phyloP scores from a whole-genome alignment of 2,329 filamentous ascomycete genomes.

The Fusarium scirpi region DNA sequence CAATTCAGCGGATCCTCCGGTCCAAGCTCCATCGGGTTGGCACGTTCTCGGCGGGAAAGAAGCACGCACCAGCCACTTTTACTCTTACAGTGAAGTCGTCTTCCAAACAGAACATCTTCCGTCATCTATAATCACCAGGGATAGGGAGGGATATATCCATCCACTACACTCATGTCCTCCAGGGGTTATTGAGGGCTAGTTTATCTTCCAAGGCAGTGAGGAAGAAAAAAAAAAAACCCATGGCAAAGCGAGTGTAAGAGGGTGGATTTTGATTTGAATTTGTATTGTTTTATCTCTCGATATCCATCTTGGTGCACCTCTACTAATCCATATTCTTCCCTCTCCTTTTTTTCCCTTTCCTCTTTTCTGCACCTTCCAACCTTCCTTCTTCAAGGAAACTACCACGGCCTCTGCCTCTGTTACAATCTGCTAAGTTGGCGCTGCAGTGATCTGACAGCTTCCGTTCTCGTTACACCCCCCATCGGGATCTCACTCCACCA shows the following conservation, averaged over 20 bases:
- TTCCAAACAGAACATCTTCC: slow-evolving; percentile 35
- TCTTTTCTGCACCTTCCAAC: slow-evolving; percentile 1
- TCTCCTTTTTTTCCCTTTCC: neutral
- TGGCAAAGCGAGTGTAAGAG: slow-evolving; percentile 14
- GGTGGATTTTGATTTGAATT: slow-evolving; percentile 5
- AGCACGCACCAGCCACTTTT: slow-evolving; percentile 32
- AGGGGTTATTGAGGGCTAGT: slow-evolving; percentile 40
- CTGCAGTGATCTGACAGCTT: slow-evolving; percentile 13
- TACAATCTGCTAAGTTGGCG: neutral
- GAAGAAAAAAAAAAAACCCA: slow-evolving; percentile 4
- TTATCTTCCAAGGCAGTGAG: slow-evolving; percentile 43
- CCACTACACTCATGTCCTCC: neutral
- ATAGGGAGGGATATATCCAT: slow-evolving; percentile 14
- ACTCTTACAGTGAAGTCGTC: slow-evolving; percentile 12
- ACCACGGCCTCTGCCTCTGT: slow-evolving; percentile 15
- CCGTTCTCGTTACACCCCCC: slow-evolving; percentile 31
- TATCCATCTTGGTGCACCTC: neutral
- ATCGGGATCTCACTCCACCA: slow-evolving; percentile 35
- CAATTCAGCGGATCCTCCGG: slow-evolving; percentile 37
- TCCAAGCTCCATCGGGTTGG: slow-evolving; percentile 26
- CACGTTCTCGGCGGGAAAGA: slow-evolving; percentile 29
- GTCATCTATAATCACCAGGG: slow-evolving; percentile 41
- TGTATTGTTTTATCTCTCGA: slow-evolving; percentile 10
- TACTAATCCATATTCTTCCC: neutral
- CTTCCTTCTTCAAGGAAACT: slow-evolving; percentile 15